These are phyloP conservation scores for Knoxdaviesia capensis DNA, from an alignment of 2,329 filamentous ascomycete species.

Conservation along the genomic window DNA sequence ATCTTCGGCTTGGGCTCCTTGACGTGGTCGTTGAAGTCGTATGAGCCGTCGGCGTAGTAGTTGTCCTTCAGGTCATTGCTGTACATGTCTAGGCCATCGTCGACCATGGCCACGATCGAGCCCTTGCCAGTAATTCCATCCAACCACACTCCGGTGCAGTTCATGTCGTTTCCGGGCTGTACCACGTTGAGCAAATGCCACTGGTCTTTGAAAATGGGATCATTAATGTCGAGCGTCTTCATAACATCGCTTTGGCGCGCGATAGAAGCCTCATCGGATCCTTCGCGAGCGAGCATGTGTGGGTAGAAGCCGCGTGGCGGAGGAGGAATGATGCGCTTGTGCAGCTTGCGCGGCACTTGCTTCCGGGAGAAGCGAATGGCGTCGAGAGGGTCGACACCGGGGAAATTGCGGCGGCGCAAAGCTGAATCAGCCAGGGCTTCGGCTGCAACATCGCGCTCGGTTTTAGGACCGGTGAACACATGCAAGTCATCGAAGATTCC, in stretches of 20 bases:
- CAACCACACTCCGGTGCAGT: constrained; percentile 86
- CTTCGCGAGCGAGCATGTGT: constrained; percentile 6
- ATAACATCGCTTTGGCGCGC: constrained; percentile 40
- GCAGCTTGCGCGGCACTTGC: constrained; percentile 30
- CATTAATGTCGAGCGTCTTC: constrained; percentile 49
- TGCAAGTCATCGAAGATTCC: constrained; percentile 65
- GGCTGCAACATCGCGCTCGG: constrained; percentile 34
- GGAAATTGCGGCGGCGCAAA: constrained; percentile 39
- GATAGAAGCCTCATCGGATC: constrained; percentile 22
- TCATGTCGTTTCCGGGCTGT: constrained; percentile 75
- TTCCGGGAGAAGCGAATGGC: constrained; percentile 64
- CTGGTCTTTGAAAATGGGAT: constrained; percentile 84
- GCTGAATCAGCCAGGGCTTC: constrained; percentile 10
- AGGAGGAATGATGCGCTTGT: constrained; percentile 28
- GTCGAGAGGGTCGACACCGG: constrained; percentile 41
- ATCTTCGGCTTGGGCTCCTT: constrained; percentile 66
- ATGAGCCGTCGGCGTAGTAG: constrained; percentile 83
- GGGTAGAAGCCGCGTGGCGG: constrained; percentile 12
- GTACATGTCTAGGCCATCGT: constrained; percentile 91
- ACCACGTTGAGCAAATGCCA: constrained; percentile 86
- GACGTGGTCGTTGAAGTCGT: constrained; percentile 81
- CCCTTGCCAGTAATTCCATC: constrained; percentile 81
- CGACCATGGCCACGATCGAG: constrained; percentile 79
- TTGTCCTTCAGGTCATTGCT: constrained; percentile 84
- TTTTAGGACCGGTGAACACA: constrained; percentile 58